These are phyloP conservation scores for Primulina eburnea DNA, from an alignment of 257 asterid genomes.

Conservation along the genomic window DNA sequence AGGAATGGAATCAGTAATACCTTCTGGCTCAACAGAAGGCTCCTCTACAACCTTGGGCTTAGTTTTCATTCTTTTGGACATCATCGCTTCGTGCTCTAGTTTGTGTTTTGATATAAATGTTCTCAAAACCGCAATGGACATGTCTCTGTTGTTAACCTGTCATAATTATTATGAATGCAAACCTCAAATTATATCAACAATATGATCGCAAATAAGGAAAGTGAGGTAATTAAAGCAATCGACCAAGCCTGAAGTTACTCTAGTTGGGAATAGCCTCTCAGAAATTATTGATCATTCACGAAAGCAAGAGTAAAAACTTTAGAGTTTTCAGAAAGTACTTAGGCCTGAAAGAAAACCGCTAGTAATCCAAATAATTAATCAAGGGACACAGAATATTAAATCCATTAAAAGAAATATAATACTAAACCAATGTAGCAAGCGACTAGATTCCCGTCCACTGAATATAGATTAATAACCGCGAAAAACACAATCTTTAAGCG, in stretches of 20 bases:
- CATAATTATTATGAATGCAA: constrained; percentile 14
- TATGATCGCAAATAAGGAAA: background rate
- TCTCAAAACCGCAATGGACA: constrained; percentile 95
- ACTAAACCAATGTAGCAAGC: background rate
- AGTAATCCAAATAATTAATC: background rate
- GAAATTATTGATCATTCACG: too few relatives aligned
- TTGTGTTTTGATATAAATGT: constrained; percentile 60
- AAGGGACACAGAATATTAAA: background rate
- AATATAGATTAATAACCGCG: constrained; percentile 7
- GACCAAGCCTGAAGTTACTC: background rate
- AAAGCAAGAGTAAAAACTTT: too few relatives aligned
- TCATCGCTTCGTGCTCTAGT: constrained; percentile 62
- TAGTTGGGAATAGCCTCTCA: too few relatives aligned
- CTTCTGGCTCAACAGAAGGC: constrained; percentile 30
- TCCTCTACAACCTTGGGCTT: constrained; percentile 41
- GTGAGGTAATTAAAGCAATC: constrained; percentile 4
- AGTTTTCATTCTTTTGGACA: constrained; percentile 44
- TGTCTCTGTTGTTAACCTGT: constrained; percentile 93
- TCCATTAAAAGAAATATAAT: background rate
- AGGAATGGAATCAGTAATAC: constrained; percentile 27
- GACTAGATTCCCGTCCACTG: background rate
- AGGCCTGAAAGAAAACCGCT: background rate
- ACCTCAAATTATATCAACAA: background rate
- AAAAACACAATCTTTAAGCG: background rate
- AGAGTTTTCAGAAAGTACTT: background rate